Percentiles rank a stretch among this genome's conserved stretches.
Conservation (phyloP, 352 stramenopile genomes). For the Phytopythium vexans region DNA sequence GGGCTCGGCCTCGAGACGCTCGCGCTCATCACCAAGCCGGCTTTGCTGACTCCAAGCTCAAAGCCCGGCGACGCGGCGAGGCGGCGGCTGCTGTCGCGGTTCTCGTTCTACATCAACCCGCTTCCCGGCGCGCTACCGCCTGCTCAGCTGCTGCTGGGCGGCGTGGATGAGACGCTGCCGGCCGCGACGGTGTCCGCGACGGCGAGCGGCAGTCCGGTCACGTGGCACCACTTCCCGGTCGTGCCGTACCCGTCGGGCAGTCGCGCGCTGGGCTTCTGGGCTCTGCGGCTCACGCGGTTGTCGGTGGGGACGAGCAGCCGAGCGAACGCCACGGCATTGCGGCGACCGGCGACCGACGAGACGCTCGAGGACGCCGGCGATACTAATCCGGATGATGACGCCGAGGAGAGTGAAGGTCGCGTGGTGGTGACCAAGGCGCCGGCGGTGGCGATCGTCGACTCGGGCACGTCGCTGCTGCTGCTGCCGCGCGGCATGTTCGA, state of each 20-base stretch:
- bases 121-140: conserved; percentile 31
- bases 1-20: conserved; percentile 51
- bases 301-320: conserved; percentile 9
- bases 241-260: conserved; percentile 33
- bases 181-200: neutral
- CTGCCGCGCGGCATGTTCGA: conserved; percentile 44
- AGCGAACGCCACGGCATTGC: neutral
- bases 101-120: conserved; percentile 72
- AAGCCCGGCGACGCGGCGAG: conserved; percentile 5
- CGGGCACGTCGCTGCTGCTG: conserved; percentile 61
- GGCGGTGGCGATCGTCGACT: conserved; percentile 56
- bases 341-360: neutral
- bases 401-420: conserved; percentile 2
- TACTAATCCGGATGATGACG: neutral
- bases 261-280: conserved; percentile 49
- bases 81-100: conserved; percentile 23
- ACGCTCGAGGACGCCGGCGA: conserved; percentile 1
- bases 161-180: conserved; percentile 38
- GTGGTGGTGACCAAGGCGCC: conserved; percentile 13
- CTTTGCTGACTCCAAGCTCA: conserved; percentile 19
- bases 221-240: conserved; percentile 52
- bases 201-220: conserved; percentile 1
- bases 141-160: conserved; percentile 60
- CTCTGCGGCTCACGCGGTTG: conserved; percentile 39
- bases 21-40: conserved; percentile 53